Base-by-base conservation (phyloP, 345 rosid species). In the Limnanthes douglasii region DNA sequence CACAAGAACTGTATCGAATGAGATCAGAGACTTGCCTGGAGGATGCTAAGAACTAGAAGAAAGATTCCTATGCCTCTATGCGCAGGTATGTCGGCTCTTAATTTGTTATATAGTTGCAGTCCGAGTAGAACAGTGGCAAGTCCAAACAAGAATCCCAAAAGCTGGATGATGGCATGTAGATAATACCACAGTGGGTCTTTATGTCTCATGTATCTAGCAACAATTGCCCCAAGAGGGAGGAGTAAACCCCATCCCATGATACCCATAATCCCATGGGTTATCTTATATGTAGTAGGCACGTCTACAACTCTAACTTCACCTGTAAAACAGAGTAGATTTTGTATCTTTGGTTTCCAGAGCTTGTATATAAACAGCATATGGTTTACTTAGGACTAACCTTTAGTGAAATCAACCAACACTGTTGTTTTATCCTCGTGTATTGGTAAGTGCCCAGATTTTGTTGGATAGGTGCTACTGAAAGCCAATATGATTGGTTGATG, bases 51-150 rank as follows among this genome's bases (percentile, higher is more conserved):
- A 15, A 66, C 54, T 24, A 83, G 73, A 41, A 62, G 56, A 24
- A 79, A 72, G 44, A 83, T 79, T 16, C 95, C 95, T n/a, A 83
- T 76, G 56, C 95, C 83, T 48, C 80, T 62, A 33, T 88, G 97
- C 6, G 74, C 67, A 11, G 74, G 65, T 11, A 76, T 53, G 31
- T 60, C 32, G 5, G 83, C 72, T 13, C 57, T 56, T 5, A 72
- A 53, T 39, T 48, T 66, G 23, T 48, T 31, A 41, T 72, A 79
- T 30, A 79, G 86, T 35, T 64, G 86, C 16, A 66, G 34, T 20
- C 97, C 95, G 1, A 83, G 70, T 5, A 83, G 53, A 8, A 70
- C 72, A 6, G 68, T 59, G 2, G 84, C 69, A 18, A 79, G 65
- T 15, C 74, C 78, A 27, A 83, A 41, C 34, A 74, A 54, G 55